These are phyloP conservation scores for Aquilaria agallochum DNA, from an alignment of 441 rosid genomes.

Conservation along the genomic window DNA sequence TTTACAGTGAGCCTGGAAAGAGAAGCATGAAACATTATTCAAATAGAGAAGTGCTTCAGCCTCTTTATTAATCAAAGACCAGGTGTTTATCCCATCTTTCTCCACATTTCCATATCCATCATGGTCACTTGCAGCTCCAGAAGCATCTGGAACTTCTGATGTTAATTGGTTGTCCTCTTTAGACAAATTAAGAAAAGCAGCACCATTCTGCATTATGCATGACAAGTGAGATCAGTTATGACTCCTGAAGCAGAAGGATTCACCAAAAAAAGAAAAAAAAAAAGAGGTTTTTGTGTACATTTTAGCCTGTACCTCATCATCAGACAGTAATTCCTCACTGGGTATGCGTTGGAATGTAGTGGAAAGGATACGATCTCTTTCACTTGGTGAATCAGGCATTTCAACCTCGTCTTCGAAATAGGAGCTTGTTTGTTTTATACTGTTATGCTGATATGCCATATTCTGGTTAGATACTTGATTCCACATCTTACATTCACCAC, in stretches of 20 bases:
- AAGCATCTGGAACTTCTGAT: constrained; percentile 12
- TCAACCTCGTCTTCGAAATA: constrained; percentile 53
- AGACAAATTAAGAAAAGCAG: constrained; percentile 3
- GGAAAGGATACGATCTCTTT: constrained; percentile 25
- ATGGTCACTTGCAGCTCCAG: constrained; percentile 15
- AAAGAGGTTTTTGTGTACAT: background rate
- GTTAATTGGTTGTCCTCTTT: constrained; percentile 24
- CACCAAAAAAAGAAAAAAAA: constrained; percentile 1
- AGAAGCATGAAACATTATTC: constrained; percentile 30
- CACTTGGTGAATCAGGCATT: constrained; percentile 58
- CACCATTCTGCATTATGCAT: background rate
- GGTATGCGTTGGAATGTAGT: constrained; percentile 17
- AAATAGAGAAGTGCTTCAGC: constrained; percentile 31
- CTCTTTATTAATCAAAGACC: constrained; percentile 41
- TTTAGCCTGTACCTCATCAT: constrained; percentile 45
- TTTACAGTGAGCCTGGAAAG: constrained; percentile 30
- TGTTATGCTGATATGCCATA: constrained; percentile 21
- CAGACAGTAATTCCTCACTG: constrained; percentile 34
- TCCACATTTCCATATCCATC: constrained; percentile 23
- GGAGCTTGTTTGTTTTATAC: constrained; percentile 24
- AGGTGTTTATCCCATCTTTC: constrained; percentile 22
- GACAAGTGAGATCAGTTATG: background rate
- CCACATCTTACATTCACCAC: constrained; percentile 21
- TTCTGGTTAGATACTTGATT: background rate
- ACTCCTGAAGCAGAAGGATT: background rate